Conservation (phyloP, 1,284 basidiomycete species). For the Sanghuangporus baumii region DNA sequence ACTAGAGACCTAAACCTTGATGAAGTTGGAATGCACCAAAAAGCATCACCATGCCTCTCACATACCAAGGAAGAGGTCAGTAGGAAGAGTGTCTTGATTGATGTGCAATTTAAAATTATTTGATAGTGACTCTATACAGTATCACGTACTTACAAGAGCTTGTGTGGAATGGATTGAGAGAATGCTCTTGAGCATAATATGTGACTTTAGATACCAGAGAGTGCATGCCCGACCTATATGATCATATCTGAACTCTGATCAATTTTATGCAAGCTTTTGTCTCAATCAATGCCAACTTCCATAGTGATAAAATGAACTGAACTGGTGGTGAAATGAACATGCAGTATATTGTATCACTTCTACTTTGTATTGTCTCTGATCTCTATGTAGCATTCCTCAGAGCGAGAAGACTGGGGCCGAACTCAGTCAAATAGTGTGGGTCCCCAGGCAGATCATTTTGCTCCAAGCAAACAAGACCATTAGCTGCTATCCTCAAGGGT, state of each 20-base stretch:
- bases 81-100: constrained; percentile 8
- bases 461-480: too few relatives aligned
- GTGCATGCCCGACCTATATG: constrained; percentile 40
- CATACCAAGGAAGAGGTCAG: constrained; percentile 92
- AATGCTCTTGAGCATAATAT: constrained; percentile 95
- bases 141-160: constrained; percentile 92
- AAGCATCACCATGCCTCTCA: constrained; percentile 96
- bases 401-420: too few relatives aligned
- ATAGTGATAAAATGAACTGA: too few relatives aligned
- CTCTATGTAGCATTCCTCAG: too few relatives aligned
- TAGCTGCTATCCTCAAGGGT: constrained; percentile 92
- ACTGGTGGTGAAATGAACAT: too few relatives aligned
- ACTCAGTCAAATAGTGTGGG: too few relatives aligned
- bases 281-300: too few relatives aligned
- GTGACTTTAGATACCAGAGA: constrained; percentile 98
- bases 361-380: too few relatives aligned
- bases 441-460: too few relatives aligned
- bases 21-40: constrained; percentile 95
- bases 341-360: too few relatives aligned
- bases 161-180: constrained; percentile 93
- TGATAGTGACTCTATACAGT: constrained; percentile 92
- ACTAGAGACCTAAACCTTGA: constrained; percentile 99
- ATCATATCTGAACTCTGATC: too few relatives aligned
- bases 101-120: neutral
- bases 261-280: too few relatives aligned